phyloP scores from a whole-genome alignment of 352 stramenopile species.

The Phytophthora hibernalis region DNA sequence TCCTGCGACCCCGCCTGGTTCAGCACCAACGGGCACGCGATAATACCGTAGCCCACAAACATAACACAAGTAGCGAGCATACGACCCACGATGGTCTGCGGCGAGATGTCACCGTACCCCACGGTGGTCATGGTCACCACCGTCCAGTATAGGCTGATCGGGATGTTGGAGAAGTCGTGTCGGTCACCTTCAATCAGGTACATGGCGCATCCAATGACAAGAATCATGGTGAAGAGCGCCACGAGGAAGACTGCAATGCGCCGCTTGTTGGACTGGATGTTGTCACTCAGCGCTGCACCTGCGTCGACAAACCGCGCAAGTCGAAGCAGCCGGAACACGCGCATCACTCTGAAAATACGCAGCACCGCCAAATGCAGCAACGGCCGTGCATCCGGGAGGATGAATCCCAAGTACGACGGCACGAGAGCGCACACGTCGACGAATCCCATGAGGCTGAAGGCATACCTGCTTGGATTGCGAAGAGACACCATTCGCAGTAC shows the following conservation, averaged over 20 bases:
- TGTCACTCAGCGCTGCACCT: constrained; percentile 68
- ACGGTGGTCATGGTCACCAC: constrained; percentile 91
- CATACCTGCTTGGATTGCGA: constrained; percentile 65
- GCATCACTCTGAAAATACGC: constrained; percentile 83
- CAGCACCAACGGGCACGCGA: constrained; percentile 84
- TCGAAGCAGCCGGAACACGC: constrained; percentile 78
- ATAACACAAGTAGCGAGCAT: constrained; percentile 87
- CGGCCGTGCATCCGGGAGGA: constrained; percentile 59
- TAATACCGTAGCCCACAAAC: constrained; percentile 88
- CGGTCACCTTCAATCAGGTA: constrained; percentile 84
- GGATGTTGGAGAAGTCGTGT: constrained; percentile 89
- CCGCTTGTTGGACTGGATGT: constrained; percentile 84
- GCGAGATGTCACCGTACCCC: constrained; percentile 87
- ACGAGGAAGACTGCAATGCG: constrained; percentile 84
- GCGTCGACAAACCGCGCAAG: constrained; percentile 80
- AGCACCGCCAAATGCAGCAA: constrained; percentile 72
- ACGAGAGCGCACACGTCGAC: constrained; percentile 84
- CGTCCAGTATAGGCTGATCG: constrained; percentile 88
- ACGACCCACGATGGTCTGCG: constrained; percentile 78
- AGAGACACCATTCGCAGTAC: constrained; percentile 70
- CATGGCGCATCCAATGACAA: constrained; percentile 86
- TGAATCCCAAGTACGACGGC: constrained; percentile 75
- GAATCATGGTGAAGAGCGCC: constrained; percentile 76
- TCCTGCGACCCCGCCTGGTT: constrained; percentile 63
- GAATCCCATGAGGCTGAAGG: constrained; percentile 75